Conservation (phyloP, 805 yeast species). For the Barnettozyma botsteinii region DNA sequence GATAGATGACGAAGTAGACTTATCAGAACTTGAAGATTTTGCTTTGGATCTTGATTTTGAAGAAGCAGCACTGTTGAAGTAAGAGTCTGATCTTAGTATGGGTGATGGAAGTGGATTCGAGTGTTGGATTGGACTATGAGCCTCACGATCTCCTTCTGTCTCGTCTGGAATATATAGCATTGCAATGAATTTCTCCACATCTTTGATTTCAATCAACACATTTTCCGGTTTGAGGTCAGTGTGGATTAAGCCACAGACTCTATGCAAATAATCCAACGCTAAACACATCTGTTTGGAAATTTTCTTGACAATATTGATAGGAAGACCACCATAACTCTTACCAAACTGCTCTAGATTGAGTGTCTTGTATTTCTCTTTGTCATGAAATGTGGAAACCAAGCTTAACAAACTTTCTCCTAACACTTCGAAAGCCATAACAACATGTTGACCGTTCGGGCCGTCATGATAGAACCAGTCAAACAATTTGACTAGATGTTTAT, state of each 20-base stretch:
- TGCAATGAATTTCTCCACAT: slow-evolving; percentile 44
- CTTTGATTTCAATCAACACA: slow-evolving; percentile 47
- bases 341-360: slow-evolving; percentile 21
- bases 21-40: slow-evolving; percentile 4
- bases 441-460: slow-evolving; percentile 62
- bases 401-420: slow-evolving; percentile 55
- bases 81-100: slow-evolving; percentile 24
- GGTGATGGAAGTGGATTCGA: slow-evolving; percentile 45
- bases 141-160: slow-evolving; percentile 13
- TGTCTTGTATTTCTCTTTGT: background rate
- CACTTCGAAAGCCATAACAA: slow-evolving; percentile 63
- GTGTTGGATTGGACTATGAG: slow-evolving; percentile 23
- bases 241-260: slow-evolving; percentile 61
- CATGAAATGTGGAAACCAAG: slow-evolving; percentile 38
- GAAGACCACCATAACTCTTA: slow-evolving; percentile 47
- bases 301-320: slow-evolving; percentile 47
- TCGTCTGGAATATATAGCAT: slow-evolving; percentile 3
- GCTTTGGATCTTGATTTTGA: slow-evolving; percentile 1
- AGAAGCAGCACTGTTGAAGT: slow-evolving; percentile 2
- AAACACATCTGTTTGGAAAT: slow-evolving; percentile 50
- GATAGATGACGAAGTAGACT: slow-evolving; percentile 12
- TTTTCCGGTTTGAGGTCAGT: slow-evolving; percentile 77
- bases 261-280: slow-evolving; percentile 53
- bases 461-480: slow-evolving; percentile 48
- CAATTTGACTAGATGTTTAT: slow-evolving; percentile 44